Evolutionary conservation across 176 grass and related monocot species (phyloP).

Genomic region (Zea luxurians): DNA sequence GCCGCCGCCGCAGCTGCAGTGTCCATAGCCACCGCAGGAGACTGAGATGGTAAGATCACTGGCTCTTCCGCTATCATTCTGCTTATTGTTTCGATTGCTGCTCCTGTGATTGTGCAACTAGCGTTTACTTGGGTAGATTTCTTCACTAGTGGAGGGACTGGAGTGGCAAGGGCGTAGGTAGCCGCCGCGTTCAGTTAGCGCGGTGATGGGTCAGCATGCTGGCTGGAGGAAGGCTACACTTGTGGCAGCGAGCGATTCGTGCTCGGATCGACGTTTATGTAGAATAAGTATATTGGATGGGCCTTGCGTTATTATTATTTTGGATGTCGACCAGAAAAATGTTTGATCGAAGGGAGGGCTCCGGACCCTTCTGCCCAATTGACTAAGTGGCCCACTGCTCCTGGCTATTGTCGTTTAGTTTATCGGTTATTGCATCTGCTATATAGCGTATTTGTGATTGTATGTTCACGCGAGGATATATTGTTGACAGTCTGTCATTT

Average conservation of each 20-base stretch:
- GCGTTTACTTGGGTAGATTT: not conserved
- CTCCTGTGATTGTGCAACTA: not conserved
- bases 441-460: not conserved
- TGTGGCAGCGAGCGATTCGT: not conserved
- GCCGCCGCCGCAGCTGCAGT: not conserved
- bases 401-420: not conserved
- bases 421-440: not conserved
- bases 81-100: not conserved
- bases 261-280: not conserved
- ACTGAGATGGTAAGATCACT: slow-evolving; percentile 51
- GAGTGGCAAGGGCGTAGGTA: not conserved
- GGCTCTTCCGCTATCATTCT: too few species aligned
- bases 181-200: not conserved
- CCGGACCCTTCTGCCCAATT: not conserved
- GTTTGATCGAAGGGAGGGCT: not conserved
- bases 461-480: not conserved
- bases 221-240: not conserved
- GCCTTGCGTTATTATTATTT: not conserved
- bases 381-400: not conserved
- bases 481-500: not conserved
- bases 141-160: not conserved
- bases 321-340: not conserved
- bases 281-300: not conserved
- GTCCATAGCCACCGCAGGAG: not conserved
- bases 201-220: not conserved